Conservation (phyloP, 352 stramenopile genomes). For the Globisporangium camurandrum region DNA sequence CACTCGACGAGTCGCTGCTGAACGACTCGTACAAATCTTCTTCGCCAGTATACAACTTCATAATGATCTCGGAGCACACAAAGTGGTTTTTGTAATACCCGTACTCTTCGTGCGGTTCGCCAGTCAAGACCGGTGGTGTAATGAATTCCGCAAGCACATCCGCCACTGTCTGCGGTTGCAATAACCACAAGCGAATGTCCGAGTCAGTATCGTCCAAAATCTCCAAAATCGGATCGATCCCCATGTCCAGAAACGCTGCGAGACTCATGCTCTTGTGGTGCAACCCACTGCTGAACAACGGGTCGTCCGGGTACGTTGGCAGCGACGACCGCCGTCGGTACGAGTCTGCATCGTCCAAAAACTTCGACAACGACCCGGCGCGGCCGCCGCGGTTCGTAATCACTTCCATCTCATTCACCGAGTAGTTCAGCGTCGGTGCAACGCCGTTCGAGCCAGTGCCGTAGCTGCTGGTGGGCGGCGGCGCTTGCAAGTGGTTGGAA, state of each 20-base stretch:
- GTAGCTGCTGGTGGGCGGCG: not conserved
- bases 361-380: constrained; percentile 69
- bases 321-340: constrained; percentile 66
- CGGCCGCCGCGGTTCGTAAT: constrained; percentile 68
- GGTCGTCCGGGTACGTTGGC: constrained; percentile 70
- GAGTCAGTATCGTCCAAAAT: constrained; percentile 82
- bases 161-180: constrained; percentile 70
- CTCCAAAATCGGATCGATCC: constrained; percentile 81
- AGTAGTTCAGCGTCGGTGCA: constrained; percentile 61
- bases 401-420: constrained; percentile 80
- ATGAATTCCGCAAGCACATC: constrained; percentile 75
- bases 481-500: constrained; percentile 5
- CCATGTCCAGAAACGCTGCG: constrained; percentile 63
- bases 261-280: constrained; percentile 69
- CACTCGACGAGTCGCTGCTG: constrained; percentile 72
- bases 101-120: constrained; percentile 82
- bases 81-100: constrained; percentile 88
- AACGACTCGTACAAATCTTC: constrained; percentile 87
- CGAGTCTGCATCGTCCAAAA: constrained; percentile 65
- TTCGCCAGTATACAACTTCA: constrained; percentile 86
- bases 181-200: constrained; percentile 77
- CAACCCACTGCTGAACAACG: constrained; percentile 27
- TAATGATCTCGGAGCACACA: constrained; percentile 86
- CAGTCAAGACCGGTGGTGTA: constrained; percentile 60
- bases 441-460: constrained; percentile 14